These are phyloP conservation scores for Xylariaceae sp. DNA, from an alignment of 2,329 filamentous ascomycete species.

Conservation along the genomic window DNA sequence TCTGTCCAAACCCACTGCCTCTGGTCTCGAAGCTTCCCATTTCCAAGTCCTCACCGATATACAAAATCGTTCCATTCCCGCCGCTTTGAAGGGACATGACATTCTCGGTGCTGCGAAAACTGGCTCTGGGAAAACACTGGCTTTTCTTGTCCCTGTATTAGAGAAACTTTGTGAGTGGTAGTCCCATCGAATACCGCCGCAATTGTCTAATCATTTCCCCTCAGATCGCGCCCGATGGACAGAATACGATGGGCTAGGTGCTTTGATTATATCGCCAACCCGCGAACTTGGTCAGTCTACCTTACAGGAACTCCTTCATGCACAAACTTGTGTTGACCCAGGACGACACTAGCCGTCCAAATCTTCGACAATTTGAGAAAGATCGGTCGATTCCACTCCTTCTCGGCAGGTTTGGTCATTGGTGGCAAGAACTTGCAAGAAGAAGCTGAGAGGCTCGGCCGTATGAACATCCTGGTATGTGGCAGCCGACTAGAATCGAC, in stretches of 20 bases:
- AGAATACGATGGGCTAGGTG: slow-evolving; percentile 84
- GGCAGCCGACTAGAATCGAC: no score
- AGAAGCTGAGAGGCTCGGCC: slow-evolving; percentile 74
- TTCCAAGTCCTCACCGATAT: slow-evolving; percentile 90
- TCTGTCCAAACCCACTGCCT: slow-evolving; percentile 73
- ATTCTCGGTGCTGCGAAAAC: slow-evolving; percentile 94
- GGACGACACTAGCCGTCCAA: slow-evolving; percentile 62
- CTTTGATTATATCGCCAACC: slow-evolving; percentile 89
- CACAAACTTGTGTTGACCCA: no score
- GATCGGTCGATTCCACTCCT: slow-evolving; percentile 81
- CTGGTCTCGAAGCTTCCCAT: slow-evolving; percentile 79
- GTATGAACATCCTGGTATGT: slow-evolving; percentile 97
- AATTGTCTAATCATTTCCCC: no score
- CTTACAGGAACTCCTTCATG: no score
- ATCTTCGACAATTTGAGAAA: slow-evolving; percentile 94
- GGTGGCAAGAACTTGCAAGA: slow-evolving; percentile 88
- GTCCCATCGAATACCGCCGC: no score
- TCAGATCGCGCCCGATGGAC: slow-evolving; percentile 83
- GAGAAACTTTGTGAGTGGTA: slow-evolving; percentile 74
- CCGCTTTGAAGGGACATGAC: slow-evolving; percentile 66
- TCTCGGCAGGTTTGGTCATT: slow-evolving; percentile 90
- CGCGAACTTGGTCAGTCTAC: slow-evolving; percentile 61
- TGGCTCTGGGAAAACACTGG: slow-evolving; percentile 90
- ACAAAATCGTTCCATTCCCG: slow-evolving; percentile 82
- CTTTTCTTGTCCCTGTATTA: slow-evolving; percentile 86